These are phyloP conservation scores for Cadophora sp. DNA, from an alignment of 2,329 filamentous ascomycete species.

Conservation along the genomic window DNA sequence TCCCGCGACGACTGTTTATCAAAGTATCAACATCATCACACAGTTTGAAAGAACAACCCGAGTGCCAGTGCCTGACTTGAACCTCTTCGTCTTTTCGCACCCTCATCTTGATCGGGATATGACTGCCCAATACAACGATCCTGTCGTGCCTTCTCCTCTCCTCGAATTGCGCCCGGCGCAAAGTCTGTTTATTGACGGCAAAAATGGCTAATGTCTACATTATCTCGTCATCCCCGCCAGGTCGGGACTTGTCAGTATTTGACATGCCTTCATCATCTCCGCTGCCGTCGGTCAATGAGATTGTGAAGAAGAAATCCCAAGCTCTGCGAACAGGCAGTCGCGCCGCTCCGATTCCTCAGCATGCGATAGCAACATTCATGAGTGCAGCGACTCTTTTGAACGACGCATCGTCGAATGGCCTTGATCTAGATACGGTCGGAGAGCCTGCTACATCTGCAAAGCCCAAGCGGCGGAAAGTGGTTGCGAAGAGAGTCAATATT, in stretches of 20 bases:
- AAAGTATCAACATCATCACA: neutral
- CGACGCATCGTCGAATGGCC: slow-evolving; percentile 13
- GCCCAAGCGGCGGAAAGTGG: slow-evolving; percentile 38
- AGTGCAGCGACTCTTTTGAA: slow-evolving; percentile 47
- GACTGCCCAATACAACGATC: slow-evolving; percentile 20
- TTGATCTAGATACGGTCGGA: slow-evolving; percentile 15
- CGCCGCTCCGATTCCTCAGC: slow-evolving; percentile 47
- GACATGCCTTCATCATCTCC: slow-evolving; percentile 43
- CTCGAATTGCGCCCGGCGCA: slow-evolving; percentile 37
- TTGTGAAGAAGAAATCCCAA: slow-evolving; percentile 50
- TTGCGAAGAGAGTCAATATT: slow-evolving; percentile 20
- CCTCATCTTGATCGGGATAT: neutral
- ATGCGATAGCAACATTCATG: slow-evolving; percentile 49
- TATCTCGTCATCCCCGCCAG: slow-evolving; percentile 33
- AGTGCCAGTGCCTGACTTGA: neutral
- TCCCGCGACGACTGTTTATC: neutral
- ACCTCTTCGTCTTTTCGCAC: neutral
- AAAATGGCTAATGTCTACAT: slow-evolving; percentile 49
- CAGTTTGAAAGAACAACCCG: neutral
- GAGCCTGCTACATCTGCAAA: slow-evolving; percentile 34
- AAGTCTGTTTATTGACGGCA: slow-evolving; percentile 23
- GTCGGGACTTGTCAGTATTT: slow-evolving; percentile 30
- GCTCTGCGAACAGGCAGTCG: slow-evolving; percentile 47
- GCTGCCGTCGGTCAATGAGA: slow-evolving; percentile 57
- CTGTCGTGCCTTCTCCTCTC: slow-evolving; percentile 37